These are phyloP conservation scores for Pseudogymnoascus sp. DNA, from an alignment of 2,329 filamentous ascomycete genomes.

Conservation along the genomic window DNA sequence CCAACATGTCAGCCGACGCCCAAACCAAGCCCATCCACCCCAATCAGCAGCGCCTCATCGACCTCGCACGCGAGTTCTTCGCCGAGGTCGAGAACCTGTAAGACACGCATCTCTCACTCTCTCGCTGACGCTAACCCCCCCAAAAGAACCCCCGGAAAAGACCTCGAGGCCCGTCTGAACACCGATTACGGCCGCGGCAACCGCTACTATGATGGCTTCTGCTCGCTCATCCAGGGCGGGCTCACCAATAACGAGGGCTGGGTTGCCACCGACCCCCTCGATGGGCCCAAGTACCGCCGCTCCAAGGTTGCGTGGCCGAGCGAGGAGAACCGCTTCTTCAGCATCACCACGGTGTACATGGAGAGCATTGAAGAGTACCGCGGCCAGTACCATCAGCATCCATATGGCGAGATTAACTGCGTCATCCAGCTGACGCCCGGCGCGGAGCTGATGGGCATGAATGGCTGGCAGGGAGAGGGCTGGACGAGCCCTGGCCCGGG, in stretches of 20 bases:
- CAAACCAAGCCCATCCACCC: conserved; percentile 3
- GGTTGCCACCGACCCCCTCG: conserved; percentile 37
- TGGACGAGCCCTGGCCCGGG: conserved; percentile 49
- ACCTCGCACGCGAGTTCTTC: conserved; percentile 22
- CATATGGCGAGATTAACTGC: conserved; percentile 50
- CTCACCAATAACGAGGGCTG: conserved; percentile 35
- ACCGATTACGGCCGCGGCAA: conserved; percentile 37
- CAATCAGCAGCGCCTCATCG: conserved; percentile 14
- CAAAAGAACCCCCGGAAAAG: conserved; percentile 37
- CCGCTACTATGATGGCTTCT: conserved; percentile 37
- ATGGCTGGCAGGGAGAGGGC: conserved; percentile 48
- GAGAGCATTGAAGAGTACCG: conserved; percentile 40
- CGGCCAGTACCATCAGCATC: conserved; percentile 48
- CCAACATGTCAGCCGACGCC: background rate
- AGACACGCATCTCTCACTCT: conserved; percentile 4
- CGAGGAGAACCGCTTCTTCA: conserved; percentile 42
- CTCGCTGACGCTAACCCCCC: background rate
- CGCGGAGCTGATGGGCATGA: conserved; percentile 48
- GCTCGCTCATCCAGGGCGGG: conserved; percentile 32
- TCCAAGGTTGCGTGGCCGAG: conserved; percentile 40
- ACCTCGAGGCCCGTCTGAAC: conserved; percentile 39
- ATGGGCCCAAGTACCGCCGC: conserved; percentile 41
- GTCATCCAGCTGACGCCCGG: conserved; percentile 42
- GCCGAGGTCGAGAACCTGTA: conserved; percentile 27
- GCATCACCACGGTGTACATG: conserved; percentile 53